Percentiles rank a stretch among this genome's conserved stretches.
phyloP scores from a whole-genome alignment of 345 rosid species.

The Eucalyptus grandis region DNA sequence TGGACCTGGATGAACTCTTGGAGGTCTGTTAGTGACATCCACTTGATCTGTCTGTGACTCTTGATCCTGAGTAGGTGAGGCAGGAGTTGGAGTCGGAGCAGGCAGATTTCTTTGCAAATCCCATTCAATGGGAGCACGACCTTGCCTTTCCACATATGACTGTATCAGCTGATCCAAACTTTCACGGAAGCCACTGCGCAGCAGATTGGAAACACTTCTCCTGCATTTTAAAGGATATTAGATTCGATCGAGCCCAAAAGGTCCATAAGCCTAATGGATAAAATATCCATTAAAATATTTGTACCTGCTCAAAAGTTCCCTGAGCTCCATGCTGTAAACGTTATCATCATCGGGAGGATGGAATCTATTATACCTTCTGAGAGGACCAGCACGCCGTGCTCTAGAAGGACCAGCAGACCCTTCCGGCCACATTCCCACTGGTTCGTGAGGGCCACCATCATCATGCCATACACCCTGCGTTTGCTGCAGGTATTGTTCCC shows the following conservation, averaged over 20 bases:
- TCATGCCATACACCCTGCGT: constrained; percentile 49
- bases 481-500: constrained; percentile 36
- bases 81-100: constrained; percentile 33
- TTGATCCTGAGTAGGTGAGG: constrained; percentile 51
- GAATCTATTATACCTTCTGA: constrained; percentile 79
- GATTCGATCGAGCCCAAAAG: neutral
- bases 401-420: constrained; percentile 53
- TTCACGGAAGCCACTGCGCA: constrained; percentile 98
- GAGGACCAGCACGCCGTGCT: constrained; percentile 43
- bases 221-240: constrained; percentile 11
- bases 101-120: constrained; percentile 78
- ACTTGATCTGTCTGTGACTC: constrained; percentile 57
- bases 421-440: constrained; percentile 51
- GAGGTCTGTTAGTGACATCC: constrained; percentile 51
- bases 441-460: constrained; percentile 30
- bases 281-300: neutral
- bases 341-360: constrained; percentile 95
- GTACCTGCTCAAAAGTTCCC: constrained; percentile 97
- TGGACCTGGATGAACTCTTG: constrained; percentile 62
- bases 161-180: constrained; percentile 94
- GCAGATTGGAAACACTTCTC: constrained; percentile 96
- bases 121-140: constrained; percentile 85
- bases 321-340: constrained; percentile 92
- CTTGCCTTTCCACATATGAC: constrained; percentile 90
- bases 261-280: neutral